A percentile compares a stretch with the other conserved stretches of the same genome.
Conservation (phyloP, 164 flowering plant genomes). For the Amborella trichopoda region DNA sequence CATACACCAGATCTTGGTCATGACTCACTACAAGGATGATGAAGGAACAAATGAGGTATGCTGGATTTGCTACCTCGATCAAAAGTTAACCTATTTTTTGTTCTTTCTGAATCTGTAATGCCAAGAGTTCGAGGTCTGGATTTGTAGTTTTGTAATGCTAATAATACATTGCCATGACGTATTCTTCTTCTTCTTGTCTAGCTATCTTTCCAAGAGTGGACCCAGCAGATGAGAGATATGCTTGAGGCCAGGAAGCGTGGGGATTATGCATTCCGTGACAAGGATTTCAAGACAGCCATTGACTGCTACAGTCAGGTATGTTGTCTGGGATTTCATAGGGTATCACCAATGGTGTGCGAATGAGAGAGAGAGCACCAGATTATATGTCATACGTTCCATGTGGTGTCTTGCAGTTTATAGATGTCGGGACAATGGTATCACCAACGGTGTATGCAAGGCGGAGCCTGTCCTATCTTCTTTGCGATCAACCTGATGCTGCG, state of each 20-base stretch:
- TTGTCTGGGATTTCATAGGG: no score
- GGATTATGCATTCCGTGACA: constrained; percentile 90
- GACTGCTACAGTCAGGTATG: constrained; percentile 90
- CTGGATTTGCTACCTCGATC: no score
- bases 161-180: no score
- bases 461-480: constrained; percentile 72
- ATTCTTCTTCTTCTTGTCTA: no score
- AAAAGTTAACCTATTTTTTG: no score
- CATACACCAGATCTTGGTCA: constrained; percentile 81
- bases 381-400: no score
- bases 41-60: constrained; percentile 99
- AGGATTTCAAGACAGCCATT: constrained; percentile 76
- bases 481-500: constrained; percentile 92
- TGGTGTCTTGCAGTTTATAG: constrained; percentile 81
- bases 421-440: constrained; percentile 88
- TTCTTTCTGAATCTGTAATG: no score
- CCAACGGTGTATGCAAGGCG: constrained; percentile 91
- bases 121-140: no score
- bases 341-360: no score
- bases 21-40: constrained; percentile 80
- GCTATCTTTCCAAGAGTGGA: constrained; percentile 99
- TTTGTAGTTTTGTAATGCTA: no score
- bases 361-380: no score
- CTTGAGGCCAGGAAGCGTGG: constrained; percentile 97
- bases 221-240: constrained; percentile 97